Percentiles rank a stretch among this genome's conserved stretches.
Conservation (phyloP, 495 filamentous ascomycete species). For the Xeromyces bisporus region DNA sequence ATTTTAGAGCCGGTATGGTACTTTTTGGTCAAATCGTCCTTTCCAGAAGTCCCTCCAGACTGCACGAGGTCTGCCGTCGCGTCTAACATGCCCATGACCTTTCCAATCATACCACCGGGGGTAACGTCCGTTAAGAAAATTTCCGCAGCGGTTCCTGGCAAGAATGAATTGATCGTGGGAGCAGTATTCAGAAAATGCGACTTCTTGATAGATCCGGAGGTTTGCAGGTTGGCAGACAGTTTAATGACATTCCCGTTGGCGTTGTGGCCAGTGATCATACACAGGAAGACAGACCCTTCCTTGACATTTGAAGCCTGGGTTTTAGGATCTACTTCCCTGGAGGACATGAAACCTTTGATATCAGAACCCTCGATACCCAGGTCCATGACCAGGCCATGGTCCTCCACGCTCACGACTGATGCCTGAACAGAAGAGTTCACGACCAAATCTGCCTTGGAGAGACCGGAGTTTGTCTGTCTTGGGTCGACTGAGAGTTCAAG, state of each 20-base stretch:
- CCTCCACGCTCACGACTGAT: conserved; percentile 75
- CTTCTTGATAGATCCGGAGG: conserved; percentile 51
- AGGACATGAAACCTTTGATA: conserved; percentile 73
- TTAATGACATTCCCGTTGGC: conserved; percentile 71
- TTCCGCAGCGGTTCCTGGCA: conserved; percentile 79
- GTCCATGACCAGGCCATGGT: conserved; percentile 91
- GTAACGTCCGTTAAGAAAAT: conserved; percentile 61
- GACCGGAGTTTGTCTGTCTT: conserved; percentile 51
- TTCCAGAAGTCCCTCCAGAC: conserved; percentile 49
- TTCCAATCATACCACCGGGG: conserved; percentile 48
- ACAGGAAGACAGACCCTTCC: conserved; percentile 70
- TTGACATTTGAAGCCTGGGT: conserved; percentile 44
- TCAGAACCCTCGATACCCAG: conserved; percentile 51
- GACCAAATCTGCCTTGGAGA: conserved; percentile 52
- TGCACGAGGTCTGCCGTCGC: conserved; percentile 81
- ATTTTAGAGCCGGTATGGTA: conserved; percentile 69
- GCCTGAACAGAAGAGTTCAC: conserved; percentile 65
- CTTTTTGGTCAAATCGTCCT: conserved; percentile 50
- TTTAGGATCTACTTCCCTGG: conserved; percentile 53
- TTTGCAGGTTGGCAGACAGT: conserved; percentile 57
- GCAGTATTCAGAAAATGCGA: conserved; percentile 51
- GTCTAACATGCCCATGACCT: conserved; percentile 83
- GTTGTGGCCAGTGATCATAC: conserved; percentile 58
- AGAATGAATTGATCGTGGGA: conserved; percentile 73
- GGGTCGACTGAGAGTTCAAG: conserved; percentile 78